A percentile compares a stretch with the other conserved stretches of the same genome.
These are phyloP conservation scores for Candida krabiensis DNA, from an alignment of 805 yeast species.

Conservation along the genomic window DNA sequence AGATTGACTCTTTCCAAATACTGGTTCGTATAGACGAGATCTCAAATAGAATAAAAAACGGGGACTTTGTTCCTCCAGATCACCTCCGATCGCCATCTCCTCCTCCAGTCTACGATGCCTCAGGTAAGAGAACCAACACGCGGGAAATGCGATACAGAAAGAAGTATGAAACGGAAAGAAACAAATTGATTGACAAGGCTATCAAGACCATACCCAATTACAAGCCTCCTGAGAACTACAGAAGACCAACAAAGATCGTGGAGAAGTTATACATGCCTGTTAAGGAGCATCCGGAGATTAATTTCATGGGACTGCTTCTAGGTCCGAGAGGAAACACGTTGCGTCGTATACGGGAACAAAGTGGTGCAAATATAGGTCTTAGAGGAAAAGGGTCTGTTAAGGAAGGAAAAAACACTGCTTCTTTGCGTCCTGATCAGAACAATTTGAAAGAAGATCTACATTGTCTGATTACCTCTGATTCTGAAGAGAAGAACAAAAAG, in stretches of 20 bases:
- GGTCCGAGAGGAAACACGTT: constrained; percentile 97
- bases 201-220: constrained; percentile 71
- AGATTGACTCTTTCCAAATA: constrained; percentile 69
- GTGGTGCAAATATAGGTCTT: constrained; percentile 88
- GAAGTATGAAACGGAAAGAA: constrained; percentile 75
- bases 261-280: constrained; percentile 87
- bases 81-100: constrained; percentile 76
- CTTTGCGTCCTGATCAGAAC: constrained; percentile 47
- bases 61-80: constrained; percentile 51
- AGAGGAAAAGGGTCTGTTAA: constrained; percentile 96
- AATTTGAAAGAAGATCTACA: constrained; percentile 82
- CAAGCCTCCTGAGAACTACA: constrained; percentile 77
- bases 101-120: constrained; percentile 82
- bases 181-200: constrained; percentile 73
- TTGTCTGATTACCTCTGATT: constrained; percentile 81
- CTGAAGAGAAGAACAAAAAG: constrained; percentile 69
- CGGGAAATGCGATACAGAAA: constrained; percentile 65
- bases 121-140: constrained; percentile 85
- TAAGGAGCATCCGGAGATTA: constrained; percentile 84
- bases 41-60: constrained; percentile 53
- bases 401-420: constrained; percentile 70
- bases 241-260: constrained; percentile 58
- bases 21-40: constrained; percentile 80
- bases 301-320: constrained; percentile 83
- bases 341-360: constrained; percentile 72